These are phyloP conservation scores for Takakia lepidozioides DNA, from an alignment of 225 moss, liverwort and hornwort species.

Conservation along the genomic window DNA sequence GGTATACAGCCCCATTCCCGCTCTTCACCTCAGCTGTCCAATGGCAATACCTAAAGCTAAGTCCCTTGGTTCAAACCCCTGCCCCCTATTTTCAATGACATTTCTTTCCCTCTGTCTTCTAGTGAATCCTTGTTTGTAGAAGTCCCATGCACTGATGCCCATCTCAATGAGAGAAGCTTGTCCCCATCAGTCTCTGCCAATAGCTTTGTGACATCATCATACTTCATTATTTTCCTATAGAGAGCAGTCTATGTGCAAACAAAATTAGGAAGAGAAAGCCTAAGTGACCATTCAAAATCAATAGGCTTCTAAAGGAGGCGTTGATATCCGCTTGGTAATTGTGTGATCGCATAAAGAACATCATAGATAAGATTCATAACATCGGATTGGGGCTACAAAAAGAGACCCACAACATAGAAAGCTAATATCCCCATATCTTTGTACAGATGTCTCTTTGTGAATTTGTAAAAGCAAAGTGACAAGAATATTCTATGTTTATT, in stretches of 20 bases:
- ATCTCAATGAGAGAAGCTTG: slow-evolving; percentile 5
- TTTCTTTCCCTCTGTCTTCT: too few relatives aligned
- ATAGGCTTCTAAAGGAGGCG: slow-evolving; percentile 69
- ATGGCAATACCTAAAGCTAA: too few relatives aligned
- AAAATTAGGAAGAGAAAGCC: not conserved
- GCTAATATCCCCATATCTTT: too few relatives aligned
- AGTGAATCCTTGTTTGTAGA: not conserved
- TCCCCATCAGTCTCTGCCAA: slow-evolving; percentile 83
- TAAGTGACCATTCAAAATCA: slow-evolving; percentile 70
- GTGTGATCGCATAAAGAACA: slow-evolving; percentile 51
- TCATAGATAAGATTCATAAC: too few relatives aligned
- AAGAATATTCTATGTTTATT: not conserved
- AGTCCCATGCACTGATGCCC: not conserved
- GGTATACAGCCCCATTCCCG: too few relatives aligned
- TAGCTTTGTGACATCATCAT: slow-evolving; percentile 64
- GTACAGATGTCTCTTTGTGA: too few relatives aligned
- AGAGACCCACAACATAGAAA: too few relatives aligned
- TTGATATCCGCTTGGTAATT: slow-evolving; percentile 82
- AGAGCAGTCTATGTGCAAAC: too few relatives aligned
- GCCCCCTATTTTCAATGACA: too few relatives aligned
- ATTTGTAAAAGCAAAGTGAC: not conserved
- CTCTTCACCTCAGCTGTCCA: too few relatives aligned
- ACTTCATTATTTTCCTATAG: slow-evolving; percentile 76
- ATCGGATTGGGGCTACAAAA: too few relatives aligned
- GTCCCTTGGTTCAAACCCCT: too few relatives aligned